Evolutionary conservation across 495 filamentous ascomycete species (phyloP).

Genomic region (Thermochaetoides thermophila): DNA sequence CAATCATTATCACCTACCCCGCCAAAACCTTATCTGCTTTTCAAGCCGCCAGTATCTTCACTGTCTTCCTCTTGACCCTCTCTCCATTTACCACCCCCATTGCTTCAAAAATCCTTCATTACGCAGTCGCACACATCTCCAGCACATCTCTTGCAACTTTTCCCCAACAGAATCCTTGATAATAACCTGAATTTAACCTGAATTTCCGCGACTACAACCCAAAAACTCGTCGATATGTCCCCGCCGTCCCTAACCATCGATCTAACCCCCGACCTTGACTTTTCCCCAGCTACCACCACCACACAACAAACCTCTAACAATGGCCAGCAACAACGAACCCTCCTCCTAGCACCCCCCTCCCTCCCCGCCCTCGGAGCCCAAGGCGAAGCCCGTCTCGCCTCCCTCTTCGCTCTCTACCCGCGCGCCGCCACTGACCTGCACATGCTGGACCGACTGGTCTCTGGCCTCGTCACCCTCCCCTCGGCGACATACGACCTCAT

Average conservation of each 20-base stretch:
- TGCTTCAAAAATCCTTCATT: neutral
- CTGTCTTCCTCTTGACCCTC: neutral
- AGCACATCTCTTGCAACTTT: too few relatives aligned
- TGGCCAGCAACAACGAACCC: slow-evolving; percentile 23
- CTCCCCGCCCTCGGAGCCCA: too few relatives aligned
- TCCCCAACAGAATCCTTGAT: neutral
- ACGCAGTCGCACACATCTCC: too few relatives aligned
- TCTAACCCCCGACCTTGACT: slow-evolving; percentile 16
- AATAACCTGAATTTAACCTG: slow-evolving; percentile 1
- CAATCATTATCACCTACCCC: slow-evolving; percentile 1
- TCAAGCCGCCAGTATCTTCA: neutral
- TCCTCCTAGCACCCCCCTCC: slow-evolving; percentile 40
- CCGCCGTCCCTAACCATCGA: slow-evolving; percentile 9
- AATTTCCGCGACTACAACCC: too few relatives aligned
- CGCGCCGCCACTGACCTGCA: slow-evolving; percentile 72
- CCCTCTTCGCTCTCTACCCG: slow-evolving; percentile 42
- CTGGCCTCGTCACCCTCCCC: slow-evolving; percentile 69
- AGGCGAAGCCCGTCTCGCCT: slow-evolving; percentile 30
- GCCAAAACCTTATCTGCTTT: neutral
- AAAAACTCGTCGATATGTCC: too few relatives aligned
- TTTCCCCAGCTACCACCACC: slow-evolving; percentile 5
- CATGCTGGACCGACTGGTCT: slow-evolving; percentile 90
- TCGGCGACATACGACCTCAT: slow-evolving; percentile 65
- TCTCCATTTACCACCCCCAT: neutral
- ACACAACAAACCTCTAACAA: neutral